Conservation (phyloP, 2,329 filamentous ascomycete species). For the Acrocalymma vagum region DNA sequence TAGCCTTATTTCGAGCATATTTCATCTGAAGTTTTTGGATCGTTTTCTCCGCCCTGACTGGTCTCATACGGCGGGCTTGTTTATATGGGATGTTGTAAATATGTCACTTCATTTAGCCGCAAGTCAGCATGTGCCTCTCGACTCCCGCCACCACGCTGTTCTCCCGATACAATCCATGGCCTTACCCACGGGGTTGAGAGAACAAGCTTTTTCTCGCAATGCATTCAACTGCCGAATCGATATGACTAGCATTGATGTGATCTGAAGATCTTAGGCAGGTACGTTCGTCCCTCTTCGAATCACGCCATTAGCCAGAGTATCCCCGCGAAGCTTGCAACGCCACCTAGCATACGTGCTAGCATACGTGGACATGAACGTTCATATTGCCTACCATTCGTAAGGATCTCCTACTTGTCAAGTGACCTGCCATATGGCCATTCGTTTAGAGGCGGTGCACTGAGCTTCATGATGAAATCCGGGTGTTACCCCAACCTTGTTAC, state of each 20-base stretch:
- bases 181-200: constrained; percentile 18
- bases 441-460: constrained; percentile 19
- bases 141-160: constrained; percentile 19
- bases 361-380: too few relatives aligned
- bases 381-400: too few relatives aligned
- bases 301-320: too few relatives aligned
- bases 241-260: too few relatives aligned
- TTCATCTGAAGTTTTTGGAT: constrained; percentile 13
- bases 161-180: constrained; percentile 21
- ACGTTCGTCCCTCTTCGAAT: constrained; percentile 2
- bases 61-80: constrained; percentile 13
- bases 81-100: constrained; percentile 23
- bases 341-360: too few relatives aligned
- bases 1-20: too few relatives aligned
- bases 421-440: too few relatives aligned
- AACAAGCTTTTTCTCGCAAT: constrained; percentile 43
- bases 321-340: too few relatives aligned
- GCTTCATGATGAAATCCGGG: constrained; percentile 23
- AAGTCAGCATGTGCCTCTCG: constrained; percentile 28
- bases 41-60: constrained; percentile 7
- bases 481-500: constrained; percentile 27
- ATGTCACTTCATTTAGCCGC: constrained; percentile 36
- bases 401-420: too few relatives aligned
- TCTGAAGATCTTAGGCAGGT: too few relatives aligned
- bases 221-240: constrained; percentile 36